A percentile compares a stretch with the other conserved stretches of the same genome.
phyloP scores from a whole-genome alignment of 1,284 basidiomycete genomes.

The Inonotus obliquus region DNA sequence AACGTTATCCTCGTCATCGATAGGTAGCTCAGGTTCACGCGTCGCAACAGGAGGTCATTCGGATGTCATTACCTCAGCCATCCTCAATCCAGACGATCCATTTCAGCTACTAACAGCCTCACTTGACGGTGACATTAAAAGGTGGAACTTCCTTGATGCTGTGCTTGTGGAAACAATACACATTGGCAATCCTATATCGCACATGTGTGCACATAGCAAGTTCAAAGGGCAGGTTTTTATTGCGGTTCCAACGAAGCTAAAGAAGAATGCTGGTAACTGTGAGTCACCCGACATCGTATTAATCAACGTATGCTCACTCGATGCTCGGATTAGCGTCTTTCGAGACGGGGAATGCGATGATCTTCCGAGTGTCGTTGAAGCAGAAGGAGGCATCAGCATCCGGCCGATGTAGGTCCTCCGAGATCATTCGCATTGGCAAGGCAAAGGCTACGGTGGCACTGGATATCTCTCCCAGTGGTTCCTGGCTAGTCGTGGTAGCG shows the following conservation, averaged over 20 bases:
- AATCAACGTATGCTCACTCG: conserved; percentile 15
- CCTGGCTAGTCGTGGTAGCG: conserved; percentile 79
- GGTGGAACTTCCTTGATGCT: conserved; percentile 95
- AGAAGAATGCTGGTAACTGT: conserved; percentile 34
- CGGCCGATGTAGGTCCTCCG: conserved; percentile 44
- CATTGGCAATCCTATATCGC: conserved; percentile 67
- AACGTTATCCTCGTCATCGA: conserved; percentile 49
- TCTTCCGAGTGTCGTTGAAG: conserved; percentile 58
- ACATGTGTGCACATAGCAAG: conserved; percentile 64
- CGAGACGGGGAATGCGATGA: conserved; percentile 47
- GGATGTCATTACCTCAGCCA: conserved; percentile 66
- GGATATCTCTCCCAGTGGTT: conserved; percentile 70
- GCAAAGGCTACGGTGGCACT: conserved; percentile 61
- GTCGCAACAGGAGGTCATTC: conserved; percentile 37
- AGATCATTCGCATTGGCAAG: conserved; percentile 61
- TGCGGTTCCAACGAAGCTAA: conserved; percentile 34
- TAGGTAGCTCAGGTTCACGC: conserved; percentile 35
- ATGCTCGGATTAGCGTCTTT: conserved; percentile 6
- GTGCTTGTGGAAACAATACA: conserved; percentile 71
- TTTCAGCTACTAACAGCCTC: conserved; percentile 89
- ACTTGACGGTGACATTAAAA: conserved; percentile 76
- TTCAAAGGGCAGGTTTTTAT: conserved; percentile 70
- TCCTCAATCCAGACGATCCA: conserved; percentile 81
- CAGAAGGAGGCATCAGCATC: conserved; percentile 40
- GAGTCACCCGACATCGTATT: conserved; percentile 13